phyloP scores from a whole-genome alignment of 352 stramenopile species.

The Pythium dissotocum region DNA sequence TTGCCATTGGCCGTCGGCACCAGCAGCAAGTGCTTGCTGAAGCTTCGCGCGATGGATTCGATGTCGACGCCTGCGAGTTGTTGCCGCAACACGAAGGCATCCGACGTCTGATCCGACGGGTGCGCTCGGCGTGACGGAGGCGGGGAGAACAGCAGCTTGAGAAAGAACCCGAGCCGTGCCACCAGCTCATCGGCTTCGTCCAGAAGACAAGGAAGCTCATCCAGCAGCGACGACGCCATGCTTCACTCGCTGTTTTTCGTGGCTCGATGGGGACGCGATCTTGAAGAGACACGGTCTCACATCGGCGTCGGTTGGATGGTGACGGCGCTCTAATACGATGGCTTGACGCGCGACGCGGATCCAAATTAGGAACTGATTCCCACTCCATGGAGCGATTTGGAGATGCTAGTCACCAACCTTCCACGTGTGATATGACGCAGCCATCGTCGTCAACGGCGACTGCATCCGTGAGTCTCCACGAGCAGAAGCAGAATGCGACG shows the following conservation, averaged over 20 bases:
- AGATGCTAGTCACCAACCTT: no score
- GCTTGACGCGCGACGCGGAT: no score
- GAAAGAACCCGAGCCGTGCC: constrained; percentile 43
- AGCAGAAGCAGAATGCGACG: constrained; percentile 39
- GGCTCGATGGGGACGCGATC: no score
- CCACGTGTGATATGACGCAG: not conserved
- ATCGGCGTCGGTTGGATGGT: not conserved
- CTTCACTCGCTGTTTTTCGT: no score
- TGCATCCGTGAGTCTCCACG: constrained; percentile 9
- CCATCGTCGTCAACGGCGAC: not conserved
- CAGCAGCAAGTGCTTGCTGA: constrained; percentile 49
- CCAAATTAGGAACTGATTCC: constrained; percentile 1
- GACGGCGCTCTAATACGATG: not conserved
- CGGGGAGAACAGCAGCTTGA: constrained; percentile 30
- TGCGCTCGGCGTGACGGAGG: constrained; percentile 3
- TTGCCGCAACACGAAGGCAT: constrained; percentile 21
- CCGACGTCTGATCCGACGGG: constrained; percentile 6
- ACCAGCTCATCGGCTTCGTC: constrained; percentile 64
- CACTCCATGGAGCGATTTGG: no score
- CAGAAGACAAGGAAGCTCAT: constrained; percentile 63
- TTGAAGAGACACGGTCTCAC: not conserved
- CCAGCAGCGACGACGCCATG: constrained; percentile 55
- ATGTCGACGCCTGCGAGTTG: constrained; percentile 28
- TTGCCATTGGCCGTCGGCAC: not conserved
- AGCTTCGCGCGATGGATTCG: constrained; percentile 35